These are phyloP conservation scores for Monosporascus sp. DNA, from an alignment of 2,329 filamentous ascomycete genomes.

Conservation along the genomic window DNA sequence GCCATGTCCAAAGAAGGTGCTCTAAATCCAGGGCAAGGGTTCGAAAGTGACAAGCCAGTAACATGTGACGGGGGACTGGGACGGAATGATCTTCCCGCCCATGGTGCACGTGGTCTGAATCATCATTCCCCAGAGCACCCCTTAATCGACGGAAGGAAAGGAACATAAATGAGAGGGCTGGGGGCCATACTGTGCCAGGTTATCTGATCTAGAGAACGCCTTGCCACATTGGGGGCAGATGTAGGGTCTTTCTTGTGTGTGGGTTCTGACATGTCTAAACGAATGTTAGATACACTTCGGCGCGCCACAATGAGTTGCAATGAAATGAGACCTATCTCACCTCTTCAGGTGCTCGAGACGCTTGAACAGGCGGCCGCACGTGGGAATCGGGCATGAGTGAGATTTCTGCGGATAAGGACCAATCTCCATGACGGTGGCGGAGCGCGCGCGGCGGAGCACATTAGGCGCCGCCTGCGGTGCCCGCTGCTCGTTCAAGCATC, in stretches of 20 bases:
- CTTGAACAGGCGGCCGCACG: constrained; percentile 96
- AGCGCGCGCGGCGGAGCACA: constrained; percentile 82
- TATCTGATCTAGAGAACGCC: constrained; percentile 97
- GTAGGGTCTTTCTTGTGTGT: constrained; percentile 98
- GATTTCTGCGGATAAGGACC: constrained; percentile 96
- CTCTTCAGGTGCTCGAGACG: constrained; percentile 97
- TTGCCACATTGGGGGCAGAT: constrained; percentile 97
- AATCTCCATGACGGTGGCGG: constrained; percentile 93
- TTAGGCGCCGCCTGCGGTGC: constrained; percentile 66
- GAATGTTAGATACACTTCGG: constrained; percentile 42
- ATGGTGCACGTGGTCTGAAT: constrained; percentile 24
- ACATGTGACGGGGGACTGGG: too few species aligned
- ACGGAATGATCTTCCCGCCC: constrained; percentile 15
- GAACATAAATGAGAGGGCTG: constrained; percentile 33
- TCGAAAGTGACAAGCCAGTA: constrained; percentile 12
- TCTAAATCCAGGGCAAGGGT: constrained; percentile 23
- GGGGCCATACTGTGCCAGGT: constrained; percentile 83
- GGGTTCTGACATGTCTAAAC: constrained; percentile 92
- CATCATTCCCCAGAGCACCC: constrained; percentile 36
- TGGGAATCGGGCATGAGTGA: constrained; percentile 98
- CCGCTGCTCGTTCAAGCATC: constrained; percentile 58
- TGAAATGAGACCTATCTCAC: constrained; percentile 56
- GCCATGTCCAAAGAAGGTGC: constrained; percentile 2
- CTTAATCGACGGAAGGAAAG: constrained; percentile 27
- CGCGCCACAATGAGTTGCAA: constrained; percentile 35